These are phyloP conservation scores for Hydnum rufescens DNA, from an alignment of 768 basidiomycete species.

Conservation along the genomic window DNA sequence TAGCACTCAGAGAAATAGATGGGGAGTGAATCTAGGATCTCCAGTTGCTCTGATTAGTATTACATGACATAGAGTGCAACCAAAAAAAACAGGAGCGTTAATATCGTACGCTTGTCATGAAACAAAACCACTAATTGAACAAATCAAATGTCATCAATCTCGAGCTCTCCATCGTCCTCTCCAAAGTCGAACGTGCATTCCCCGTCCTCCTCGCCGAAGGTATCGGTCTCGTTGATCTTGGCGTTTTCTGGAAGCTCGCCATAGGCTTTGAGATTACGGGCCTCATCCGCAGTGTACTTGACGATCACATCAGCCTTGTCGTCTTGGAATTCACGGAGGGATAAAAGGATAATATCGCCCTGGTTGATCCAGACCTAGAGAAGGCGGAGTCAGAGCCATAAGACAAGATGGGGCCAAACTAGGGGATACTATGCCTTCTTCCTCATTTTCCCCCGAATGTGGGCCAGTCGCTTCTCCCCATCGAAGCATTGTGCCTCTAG, in stretches of 20 bases:
- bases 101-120: background rate
- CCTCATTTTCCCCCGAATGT: constrained; percentile 97
- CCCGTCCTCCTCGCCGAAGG: constrained; percentile 76
- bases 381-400: background rate
- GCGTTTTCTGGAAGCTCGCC: constrained; percentile 93
- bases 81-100: background rate
- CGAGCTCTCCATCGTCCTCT: constrained; percentile 60
- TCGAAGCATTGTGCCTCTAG: constrained; percentile 91
- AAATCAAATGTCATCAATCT: constrained; percentile 71
- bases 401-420: background rate
- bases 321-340: constrained; percentile 96
- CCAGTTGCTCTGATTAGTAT: background rate
- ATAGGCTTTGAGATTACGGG: constrained; percentile 54
- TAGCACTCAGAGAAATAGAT: background rate
- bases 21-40: background rate
- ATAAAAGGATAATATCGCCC: constrained; percentile 88
- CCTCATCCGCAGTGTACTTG: constrained; percentile 95
- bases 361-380: constrained; percentile 95
- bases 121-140: background rate
- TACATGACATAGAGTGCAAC: background rate
- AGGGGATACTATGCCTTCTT: constrained; percentile 68
- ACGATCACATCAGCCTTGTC: constrained; percentile 99
- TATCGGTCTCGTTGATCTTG: constrained; percentile 93
- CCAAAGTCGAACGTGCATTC: constrained; percentile 84
- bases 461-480: constrained; percentile 91